These are phyloP conservation scores for Wickerhamomyces hampshirensis DNA, from an alignment of 805 yeast species.

Conservation along the genomic window DNA sequence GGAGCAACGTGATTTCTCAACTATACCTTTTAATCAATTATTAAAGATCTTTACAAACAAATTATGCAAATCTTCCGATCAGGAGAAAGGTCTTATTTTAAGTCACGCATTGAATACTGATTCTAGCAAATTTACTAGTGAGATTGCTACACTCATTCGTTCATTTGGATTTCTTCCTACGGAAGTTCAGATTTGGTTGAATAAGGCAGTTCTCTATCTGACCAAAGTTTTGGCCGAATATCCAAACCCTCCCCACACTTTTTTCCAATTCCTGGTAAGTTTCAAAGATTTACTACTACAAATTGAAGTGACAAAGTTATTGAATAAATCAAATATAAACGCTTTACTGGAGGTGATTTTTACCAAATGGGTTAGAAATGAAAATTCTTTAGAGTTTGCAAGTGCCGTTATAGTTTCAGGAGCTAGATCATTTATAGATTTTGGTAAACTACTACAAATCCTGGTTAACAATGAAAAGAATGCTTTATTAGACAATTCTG, in stretches of 20 bases:
- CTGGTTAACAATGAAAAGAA: constrained; percentile 49
- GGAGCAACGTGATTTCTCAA: constrained; percentile 26
- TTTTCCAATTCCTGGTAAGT: constrained; percentile 28
- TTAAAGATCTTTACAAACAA: constrained; percentile 22
- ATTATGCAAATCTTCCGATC: constrained; percentile 9
- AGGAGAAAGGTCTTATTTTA: constrained; percentile 23
- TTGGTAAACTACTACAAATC: constrained; percentile 56
- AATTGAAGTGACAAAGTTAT: constrained; percentile 32
- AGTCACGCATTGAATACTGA: constrained; percentile 24
- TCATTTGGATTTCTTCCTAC: background rate
- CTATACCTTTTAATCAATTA: constrained; percentile 27
- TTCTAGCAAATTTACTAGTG: constrained; percentile 27
- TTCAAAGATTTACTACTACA: constrained; percentile 30
- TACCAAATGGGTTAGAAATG: constrained; percentile 41
- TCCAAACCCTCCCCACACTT: constrained; percentile 21
- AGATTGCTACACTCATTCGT: constrained; percentile 24
- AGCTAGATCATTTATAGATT: constrained; percentile 33
- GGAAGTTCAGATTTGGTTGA: constrained; percentile 40
- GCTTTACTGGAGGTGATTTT: constrained; percentile 64
- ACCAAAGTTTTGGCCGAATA: constrained; percentile 62
- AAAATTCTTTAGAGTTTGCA: constrained; percentile 41
- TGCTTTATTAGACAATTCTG: constrained; percentile 27
- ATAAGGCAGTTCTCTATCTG: constrained; percentile 51
- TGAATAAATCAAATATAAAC: constrained; percentile 45
- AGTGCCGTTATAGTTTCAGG: constrained; percentile 35